Conservation (phyloP, 2,329 filamentous ascomycete genomes). For the Neophaeococcomyces aloes region DNA sequence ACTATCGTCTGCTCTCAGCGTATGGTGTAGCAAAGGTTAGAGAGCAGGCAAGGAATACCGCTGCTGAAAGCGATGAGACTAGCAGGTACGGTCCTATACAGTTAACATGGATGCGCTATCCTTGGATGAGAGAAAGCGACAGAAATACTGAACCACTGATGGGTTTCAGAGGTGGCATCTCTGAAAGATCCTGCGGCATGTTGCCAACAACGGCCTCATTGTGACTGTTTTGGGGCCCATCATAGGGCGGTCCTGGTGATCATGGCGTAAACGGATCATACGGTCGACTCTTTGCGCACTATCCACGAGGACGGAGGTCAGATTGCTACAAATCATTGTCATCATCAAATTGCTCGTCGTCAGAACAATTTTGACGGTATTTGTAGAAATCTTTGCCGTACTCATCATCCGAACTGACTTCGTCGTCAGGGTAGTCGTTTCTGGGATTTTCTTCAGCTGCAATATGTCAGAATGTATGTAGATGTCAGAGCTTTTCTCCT, state of each 20-base stretch:
- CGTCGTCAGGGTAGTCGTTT: constrained; percentile 43
- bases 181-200: too few species aligned
- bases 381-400: constrained; percentile 34
- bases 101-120: too few species aligned
- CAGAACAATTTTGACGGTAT: constrained; percentile 29
- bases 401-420: constrained; percentile 39
- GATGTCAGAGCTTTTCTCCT: constrained; percentile 54
- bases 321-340: constrained; percentile 25
- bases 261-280: not conserved
- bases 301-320: not conserved
- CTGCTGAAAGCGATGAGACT: constrained; percentile 13
- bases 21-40: constrained; percentile 36
- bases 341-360: constrained; percentile 36
- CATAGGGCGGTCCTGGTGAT: not conserved
- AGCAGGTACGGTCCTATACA: constrained; percentile 32
- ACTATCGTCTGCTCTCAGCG: constrained; percentile 39
- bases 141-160: too few species aligned
- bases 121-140: too few species aligned
- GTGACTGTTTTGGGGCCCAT: not conserved
- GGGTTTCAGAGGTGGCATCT: too few species aligned
- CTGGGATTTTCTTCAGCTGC: constrained; percentile 41
- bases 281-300: not conserved
- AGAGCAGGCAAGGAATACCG: constrained; percentile 26
- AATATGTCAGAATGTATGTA: too few species aligned
- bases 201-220: too few species aligned